Base-by-base conservation (phyloP, 352 stramenopile species). In the Pseudoperonospora humuli region DNA sequence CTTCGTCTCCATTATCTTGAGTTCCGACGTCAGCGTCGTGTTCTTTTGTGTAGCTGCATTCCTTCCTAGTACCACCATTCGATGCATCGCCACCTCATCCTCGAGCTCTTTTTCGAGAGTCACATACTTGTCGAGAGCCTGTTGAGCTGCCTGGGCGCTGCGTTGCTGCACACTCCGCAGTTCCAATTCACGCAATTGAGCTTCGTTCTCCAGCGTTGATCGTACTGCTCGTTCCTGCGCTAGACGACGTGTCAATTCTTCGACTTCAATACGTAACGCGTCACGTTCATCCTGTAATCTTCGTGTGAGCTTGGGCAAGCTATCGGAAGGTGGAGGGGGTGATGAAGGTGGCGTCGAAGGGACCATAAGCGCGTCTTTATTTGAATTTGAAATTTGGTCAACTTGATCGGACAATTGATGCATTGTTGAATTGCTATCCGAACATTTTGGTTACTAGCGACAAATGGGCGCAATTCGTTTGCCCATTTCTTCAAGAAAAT, bases 81-180 rank as follows among this genome's bases (percentile, higher is more conserved):
- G 64, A 32, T 83, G 71, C 50, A 65, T 62, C 4, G 62, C 53
- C 7, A 54, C 46, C 47, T 85, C 71, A 9, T 81, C 64, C 20
- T 86, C 74, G 3, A 86, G 59, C 47, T 86, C 69, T 25, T 79
- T 75, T 36, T 84, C 71, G 3, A 84, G 20, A n/a, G 56, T 41
- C 35, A 66, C 44, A 0, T 79, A 32, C 37, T 73, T 72, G 5
- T 84, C 66, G 0, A 60, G 67, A 24, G 76, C 55, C 29, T 72
- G 50, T 27, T 79, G 70, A 20, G 64, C 63, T 5, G 62, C 56
- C 32, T 85, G 70, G n/a, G 61, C 39, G 41, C 61, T 58, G 21
- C 59, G 70, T 50, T 87, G 72, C 53, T 84, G 75, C 25, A 83
- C 41, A 17, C 85, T 70, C n/a, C 74, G 51, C 39, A 86, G 50